These are phyloP conservation scores for Blastobotrys americana DNA, from an alignment of 805 yeast species.

Conservation along the genomic window DNA sequence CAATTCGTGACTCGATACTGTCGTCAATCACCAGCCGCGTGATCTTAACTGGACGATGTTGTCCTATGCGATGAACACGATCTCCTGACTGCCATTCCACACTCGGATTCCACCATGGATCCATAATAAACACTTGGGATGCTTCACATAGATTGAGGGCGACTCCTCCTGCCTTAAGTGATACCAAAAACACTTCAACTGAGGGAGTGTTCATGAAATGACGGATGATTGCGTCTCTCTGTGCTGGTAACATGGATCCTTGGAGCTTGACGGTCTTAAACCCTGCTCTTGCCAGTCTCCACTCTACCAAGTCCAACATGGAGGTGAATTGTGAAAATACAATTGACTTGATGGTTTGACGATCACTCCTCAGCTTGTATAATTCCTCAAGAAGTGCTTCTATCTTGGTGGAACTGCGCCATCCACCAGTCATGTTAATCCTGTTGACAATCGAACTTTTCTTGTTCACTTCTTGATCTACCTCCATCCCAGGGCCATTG, in stretches of 20 bases:
- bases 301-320: conserved; percentile 91
- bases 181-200: conserved; percentile 90
- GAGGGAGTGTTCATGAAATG: conserved; percentile 87
- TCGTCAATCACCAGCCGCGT: conserved; percentile 93
- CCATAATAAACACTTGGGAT: conserved; percentile 89
- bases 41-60: conserved; percentile 85
- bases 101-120: conserved; percentile 99
- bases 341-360: conserved; percentile 86
- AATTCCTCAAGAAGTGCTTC: conserved; percentile 94
- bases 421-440: conserved; percentile 71
- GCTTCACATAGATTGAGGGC: conserved; percentile 96
- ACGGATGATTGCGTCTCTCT: conserved; percentile 83
- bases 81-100: conserved; percentile 99
- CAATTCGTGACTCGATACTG: conserved; percentile 91
- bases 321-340: conserved; percentile 97
- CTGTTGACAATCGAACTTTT: conserved; percentile 71
- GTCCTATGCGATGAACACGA: conserved; percentile 96
- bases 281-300: conserved; percentile 93
- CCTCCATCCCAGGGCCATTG: conserved; percentile 68
- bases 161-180: conserved; percentile 98
- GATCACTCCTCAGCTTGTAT: conserved; percentile 76
- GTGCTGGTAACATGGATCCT: conserved; percentile 96
- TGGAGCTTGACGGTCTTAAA: conserved; percentile 89
- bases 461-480: conserved; percentile 50
- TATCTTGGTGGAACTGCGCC: conserved; percentile 94